Evolutionary conservation across 352 stramenopile species (phyloP).

Genomic region (Thraustochytrium sp.): DNA sequence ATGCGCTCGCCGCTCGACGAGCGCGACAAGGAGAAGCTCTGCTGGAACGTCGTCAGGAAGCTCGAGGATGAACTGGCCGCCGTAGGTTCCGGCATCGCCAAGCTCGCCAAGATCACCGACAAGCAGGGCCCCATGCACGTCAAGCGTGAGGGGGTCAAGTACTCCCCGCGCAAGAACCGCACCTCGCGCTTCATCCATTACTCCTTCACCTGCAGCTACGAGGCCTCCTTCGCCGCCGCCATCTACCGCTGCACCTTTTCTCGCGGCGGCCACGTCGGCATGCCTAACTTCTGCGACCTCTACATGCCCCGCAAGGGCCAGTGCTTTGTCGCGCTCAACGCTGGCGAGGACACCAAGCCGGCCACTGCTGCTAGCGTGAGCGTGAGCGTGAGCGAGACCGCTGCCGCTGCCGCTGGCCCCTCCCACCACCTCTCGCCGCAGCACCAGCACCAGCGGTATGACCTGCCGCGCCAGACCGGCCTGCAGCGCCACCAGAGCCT

Average conservation of each 20-base stretch:
- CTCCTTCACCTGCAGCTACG: not conserved
- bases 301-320: not conserved
- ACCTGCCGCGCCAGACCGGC: no score
- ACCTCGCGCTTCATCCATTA: constrained; percentile 1
- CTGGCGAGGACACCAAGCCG: not conserved
- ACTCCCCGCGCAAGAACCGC: not conserved
- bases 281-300: not conserved
- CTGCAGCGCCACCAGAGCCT: no score
- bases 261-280: not conserved
- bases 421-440: no score
- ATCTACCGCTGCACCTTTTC: not conserved
- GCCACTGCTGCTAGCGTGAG: not conserved
- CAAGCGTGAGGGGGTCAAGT: not conserved
- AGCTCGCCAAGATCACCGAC: not conserved
- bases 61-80: not conserved
- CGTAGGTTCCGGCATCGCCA: not conserved
- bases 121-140: not conserved
- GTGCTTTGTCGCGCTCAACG: not conserved
- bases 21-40: not conserved
- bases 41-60: not conserved
- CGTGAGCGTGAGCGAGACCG: no score
- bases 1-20: constrained; percentile 4
- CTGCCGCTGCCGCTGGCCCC: no score
- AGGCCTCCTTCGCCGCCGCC: not conserved
- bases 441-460: no score